Evolutionary conservation across 176 grass and related monocot species (phyloP).

Genomic region (Aegilops tauschii): DNA sequence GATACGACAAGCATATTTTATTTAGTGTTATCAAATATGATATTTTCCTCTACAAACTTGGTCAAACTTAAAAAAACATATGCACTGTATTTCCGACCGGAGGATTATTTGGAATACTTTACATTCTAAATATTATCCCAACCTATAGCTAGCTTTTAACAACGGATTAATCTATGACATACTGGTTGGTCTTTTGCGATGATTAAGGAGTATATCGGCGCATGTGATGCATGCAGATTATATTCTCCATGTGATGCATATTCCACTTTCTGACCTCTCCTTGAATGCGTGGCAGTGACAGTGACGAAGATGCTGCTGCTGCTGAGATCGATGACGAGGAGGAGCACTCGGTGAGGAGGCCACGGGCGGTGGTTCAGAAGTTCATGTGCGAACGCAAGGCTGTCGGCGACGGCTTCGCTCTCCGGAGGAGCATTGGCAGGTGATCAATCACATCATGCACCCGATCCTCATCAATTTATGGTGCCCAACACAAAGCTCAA

Average conservation of each 20-base stretch:
- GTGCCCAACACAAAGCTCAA: not conserved
- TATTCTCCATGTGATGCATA: not conserved
- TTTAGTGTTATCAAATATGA: not conserved
- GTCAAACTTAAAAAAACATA: not conserved
- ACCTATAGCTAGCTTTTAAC: not conserved
- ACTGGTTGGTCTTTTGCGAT: not conserved
- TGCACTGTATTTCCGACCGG: not conserved
- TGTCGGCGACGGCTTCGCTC: not conserved
- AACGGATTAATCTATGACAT: not conserved
- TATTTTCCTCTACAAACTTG: not conserved
- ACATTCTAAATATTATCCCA: not conserved
- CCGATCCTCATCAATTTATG: not conserved
- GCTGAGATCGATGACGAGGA: not conserved
- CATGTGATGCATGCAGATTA: not conserved
- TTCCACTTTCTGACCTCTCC: not conserved
- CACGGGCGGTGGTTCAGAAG: conserved; percentile 28
- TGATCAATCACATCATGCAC: not conserved
- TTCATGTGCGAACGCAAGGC: conserved; percentile 24
- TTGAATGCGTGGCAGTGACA: not conserved
- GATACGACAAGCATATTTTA: not conserved
- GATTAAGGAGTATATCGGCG: not conserved
- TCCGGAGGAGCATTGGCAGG: conserved; percentile 33
- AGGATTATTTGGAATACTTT: not conserved
- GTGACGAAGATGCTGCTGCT: not conserved
- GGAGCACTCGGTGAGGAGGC: not conserved